Base-by-base conservation (phyloP, 2,329 filamentous ascomycete species). In the Fusarium tricinctum region DNA sequence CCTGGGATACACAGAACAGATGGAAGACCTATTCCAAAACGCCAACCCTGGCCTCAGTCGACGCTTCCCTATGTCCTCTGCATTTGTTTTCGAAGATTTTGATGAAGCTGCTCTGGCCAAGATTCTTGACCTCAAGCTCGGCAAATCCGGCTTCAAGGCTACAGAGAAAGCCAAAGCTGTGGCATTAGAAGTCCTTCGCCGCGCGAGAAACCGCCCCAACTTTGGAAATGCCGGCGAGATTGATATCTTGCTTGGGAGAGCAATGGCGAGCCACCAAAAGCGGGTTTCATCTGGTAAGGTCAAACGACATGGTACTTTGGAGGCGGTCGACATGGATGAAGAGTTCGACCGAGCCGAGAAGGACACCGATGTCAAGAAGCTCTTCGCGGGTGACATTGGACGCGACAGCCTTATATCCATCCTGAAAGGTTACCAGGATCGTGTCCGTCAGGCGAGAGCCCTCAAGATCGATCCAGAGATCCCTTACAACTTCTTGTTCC, bases 181-280 rank as follows among this genome's bases (percentile, higher is more conserved):
- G 0, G 89, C 86, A 0, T 78, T 89, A 52, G 88, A 90, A 2
- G 80, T 90, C 12, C 80, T 94, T 0, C 76, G 78, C 3, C 83
- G 89, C 3, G 85, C 86, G 0, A 84, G 89, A 2, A 90, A 91
- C 65, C 82, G 87, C 0, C 86, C 88, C 0, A 86, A 92, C 68
- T 94, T 94, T 77, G 91, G 91, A 1, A 94, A 94, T 67, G 92
- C 86, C 0, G 91, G 91, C 0, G 91, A 92, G 58, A 84, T 94
- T 0, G 89, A 94, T 45, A 92, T 65, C 0, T 32, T 75, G 0
- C 63, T 76, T 0, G 68, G 56, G 1, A 58, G 51, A 8, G 74
- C 74, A 4, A 72, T 67, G 22, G 45, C 58, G 6, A 72, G 57
- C 2, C 68, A 74, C 14, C 73, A 75, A 23, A 72, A 69, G 13